phyloP scores from a whole-genome alignment of 2,329 filamentous ascomycete genomes.

The Ceratocystis cacaofunesta region DNA sequence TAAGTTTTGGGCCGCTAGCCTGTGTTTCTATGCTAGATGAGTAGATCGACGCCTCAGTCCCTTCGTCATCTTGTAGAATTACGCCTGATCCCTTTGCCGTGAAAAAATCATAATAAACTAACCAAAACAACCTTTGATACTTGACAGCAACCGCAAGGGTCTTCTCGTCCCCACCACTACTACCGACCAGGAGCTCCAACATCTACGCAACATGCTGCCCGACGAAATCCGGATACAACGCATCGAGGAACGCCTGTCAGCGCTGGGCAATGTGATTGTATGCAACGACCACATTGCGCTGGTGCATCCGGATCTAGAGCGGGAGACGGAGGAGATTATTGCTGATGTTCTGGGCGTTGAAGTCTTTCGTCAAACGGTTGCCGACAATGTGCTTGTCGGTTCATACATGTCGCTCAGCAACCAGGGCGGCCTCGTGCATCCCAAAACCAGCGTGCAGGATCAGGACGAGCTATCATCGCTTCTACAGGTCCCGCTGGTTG shows the following conservation, averaged over 20 bases:
- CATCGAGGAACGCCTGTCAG: slow-evolving; percentile 92
- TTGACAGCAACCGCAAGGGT: slow-evolving; percentile 72
- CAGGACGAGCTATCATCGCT: slow-evolving; percentile 92
- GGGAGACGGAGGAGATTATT: slow-evolving; percentile 97
- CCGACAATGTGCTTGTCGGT: slow-evolving; percentile 91
- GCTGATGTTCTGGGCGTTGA: slow-evolving; percentile 84
- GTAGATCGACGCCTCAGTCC: neutral
- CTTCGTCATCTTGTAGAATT: neutral
- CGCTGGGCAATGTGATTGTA: slow-evolving; percentile 92
- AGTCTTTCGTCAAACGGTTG: slow-evolving; percentile 86
- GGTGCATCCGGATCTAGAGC: slow-evolving; percentile 89
- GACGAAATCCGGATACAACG: slow-evolving; percentile 87
- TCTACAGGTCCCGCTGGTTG: slow-evolving; percentile 89
- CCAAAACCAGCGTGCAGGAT: slow-evolving; percentile 92
- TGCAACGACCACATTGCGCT: slow-evolving; percentile 94
- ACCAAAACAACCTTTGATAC: neutral
- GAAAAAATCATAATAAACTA: neutral
- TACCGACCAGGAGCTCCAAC: slow-evolving; percentile 95
- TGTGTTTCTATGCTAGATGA: neutral
- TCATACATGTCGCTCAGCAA: slow-evolving; percentile 95
- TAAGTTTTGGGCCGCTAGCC: slow-evolving; percentile 28
- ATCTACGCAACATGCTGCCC: slow-evolving; percentile 86
- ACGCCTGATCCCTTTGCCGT: neutral
- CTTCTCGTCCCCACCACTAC: slow-evolving; percentile 91
- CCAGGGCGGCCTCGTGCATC: slow-evolving; percentile 90